Evolutionary conservation across 2,329 filamentous ascomycete genomes (phyloP).

Genomic region (Pyrenophora seminiperda): DNA sequence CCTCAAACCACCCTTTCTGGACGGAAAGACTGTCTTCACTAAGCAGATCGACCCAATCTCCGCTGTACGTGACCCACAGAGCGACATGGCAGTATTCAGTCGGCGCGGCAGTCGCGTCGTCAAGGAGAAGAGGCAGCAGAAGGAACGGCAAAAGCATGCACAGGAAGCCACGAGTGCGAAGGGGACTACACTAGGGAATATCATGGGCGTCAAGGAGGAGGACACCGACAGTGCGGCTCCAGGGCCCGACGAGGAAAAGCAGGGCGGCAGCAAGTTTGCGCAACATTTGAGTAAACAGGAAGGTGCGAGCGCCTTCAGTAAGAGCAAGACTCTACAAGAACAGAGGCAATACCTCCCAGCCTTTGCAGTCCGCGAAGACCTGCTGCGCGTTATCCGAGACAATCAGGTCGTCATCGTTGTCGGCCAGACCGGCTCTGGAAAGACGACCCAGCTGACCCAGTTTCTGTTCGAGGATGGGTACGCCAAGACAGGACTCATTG

Average conservation of each 20-base stretch:
- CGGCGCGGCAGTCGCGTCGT: conserved; percentile 94
- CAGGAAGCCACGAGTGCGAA: conserved; percentile 93
- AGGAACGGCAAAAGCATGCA: conserved; percentile 90
- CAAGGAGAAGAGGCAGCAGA: conserved; percentile 86
- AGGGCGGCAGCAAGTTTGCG: conserved; percentile 77
- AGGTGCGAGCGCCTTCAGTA: conserved; percentile 85
- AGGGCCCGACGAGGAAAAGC: conserved; percentile 70
- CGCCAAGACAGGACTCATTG: conserved; percentile 84
- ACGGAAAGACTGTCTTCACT: conserved; percentile 94
- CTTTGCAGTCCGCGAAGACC: conserved; percentile 92
- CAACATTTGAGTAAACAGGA: conserved; percentile 87
- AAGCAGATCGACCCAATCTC: conserved; percentile 96
- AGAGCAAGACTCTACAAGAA: conserved; percentile 86
- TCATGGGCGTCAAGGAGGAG: conserved; percentile 94
- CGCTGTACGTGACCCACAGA: conserved; percentile 89
- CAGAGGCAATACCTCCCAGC: conserved; percentile 93
- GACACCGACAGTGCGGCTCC: conserved; percentile 85
- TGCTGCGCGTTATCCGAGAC: conserved; percentile 88
- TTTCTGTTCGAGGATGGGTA: conserved; percentile 97
- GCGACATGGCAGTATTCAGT: conserved; percentile 98
- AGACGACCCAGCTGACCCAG: conserved; percentile 96
- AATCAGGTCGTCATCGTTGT: conserved; percentile 98
- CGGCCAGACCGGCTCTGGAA: conserved; percentile 95
- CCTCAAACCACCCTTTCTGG: conserved; percentile 88
- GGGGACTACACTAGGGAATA: conserved; percentile 88